A percentile compares a stretch with the other conserved stretches of the same genome.
Evolutionary conservation across 495 filamentous ascomycete genomes (phyloP).

Genomic region (Penicillium parvum): DNA sequence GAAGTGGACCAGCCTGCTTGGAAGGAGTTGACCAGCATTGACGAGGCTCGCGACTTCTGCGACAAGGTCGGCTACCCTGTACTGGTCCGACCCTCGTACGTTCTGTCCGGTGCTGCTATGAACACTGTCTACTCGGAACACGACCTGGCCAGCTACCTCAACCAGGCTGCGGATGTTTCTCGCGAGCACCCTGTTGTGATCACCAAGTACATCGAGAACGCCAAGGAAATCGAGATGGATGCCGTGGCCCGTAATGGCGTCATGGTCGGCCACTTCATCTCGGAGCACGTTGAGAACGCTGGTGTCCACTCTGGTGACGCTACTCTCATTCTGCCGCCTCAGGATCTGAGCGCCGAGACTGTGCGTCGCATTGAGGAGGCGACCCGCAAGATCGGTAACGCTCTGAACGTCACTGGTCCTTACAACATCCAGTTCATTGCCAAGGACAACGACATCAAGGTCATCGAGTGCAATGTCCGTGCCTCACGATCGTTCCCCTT

Average conservation of each 20-base stretch:
- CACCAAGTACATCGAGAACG: slow-evolving; percentile 97
- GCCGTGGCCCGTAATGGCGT: slow-evolving; percentile 84
- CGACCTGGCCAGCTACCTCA: slow-evolving; percentile 85
- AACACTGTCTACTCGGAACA: slow-evolving; percentile 94
- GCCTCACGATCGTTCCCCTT: slow-evolving; percentile 97
- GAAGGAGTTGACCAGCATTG: slow-evolving; percentile 93
- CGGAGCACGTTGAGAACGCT: slow-evolving; percentile 95
- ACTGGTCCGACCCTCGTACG: slow-evolving; percentile 92
- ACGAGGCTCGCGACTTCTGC: slow-evolving; percentile 82
- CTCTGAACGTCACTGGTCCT: slow-evolving; percentile 92
- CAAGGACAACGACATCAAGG: slow-evolving; percentile 99
- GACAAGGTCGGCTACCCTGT: slow-evolving; percentile 88
- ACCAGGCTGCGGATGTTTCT: slow-evolving; percentile 87
- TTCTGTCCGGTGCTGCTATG: slow-evolving; percentile 97
- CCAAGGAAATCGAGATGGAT: slow-evolving; percentile 97
- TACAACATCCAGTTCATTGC: slow-evolving; percentile 99
- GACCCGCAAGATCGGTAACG: slow-evolving; percentile 89
- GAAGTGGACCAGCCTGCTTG: slow-evolving; percentile 93
- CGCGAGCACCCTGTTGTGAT: slow-evolving; percentile 98
- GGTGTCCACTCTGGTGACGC: slow-evolving; percentile 98
- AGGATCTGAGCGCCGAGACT: slow-evolving; percentile 87
- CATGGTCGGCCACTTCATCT: slow-evolving; percentile 89
- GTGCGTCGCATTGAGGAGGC: slow-evolving; percentile 90
- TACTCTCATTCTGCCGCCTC: slow-evolving; percentile 91
- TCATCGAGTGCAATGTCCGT: slow-evolving; percentile 95